A percentile compares a stretch with the other conserved stretches of the same genome.
Evolutionary conservation across 1,139 yeast genomes (phyloP).

Genomic region (Pichia sp.): DNA sequence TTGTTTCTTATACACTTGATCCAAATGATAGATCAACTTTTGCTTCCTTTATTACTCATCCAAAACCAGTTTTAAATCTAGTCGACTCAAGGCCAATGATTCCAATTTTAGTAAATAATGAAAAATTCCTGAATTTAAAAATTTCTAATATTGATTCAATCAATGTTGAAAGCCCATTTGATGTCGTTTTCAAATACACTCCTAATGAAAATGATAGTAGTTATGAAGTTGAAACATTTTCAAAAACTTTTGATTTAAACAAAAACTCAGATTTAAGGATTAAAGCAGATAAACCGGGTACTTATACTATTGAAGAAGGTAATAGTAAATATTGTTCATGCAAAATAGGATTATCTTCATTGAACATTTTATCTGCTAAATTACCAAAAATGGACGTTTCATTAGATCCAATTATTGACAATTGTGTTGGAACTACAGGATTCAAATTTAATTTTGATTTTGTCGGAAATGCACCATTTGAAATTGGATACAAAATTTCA

Average conservation of each 20-base stretch:
- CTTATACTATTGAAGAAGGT: constrained; percentile 48
- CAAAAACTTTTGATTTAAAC: constrained; percentile 38
- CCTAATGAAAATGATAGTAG: constrained; percentile 16
- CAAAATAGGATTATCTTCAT: constrained; percentile 23
- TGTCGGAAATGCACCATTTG: constrained; percentile 79
- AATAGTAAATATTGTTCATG: constrained; percentile 63
- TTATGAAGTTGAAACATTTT: constrained; percentile 31
- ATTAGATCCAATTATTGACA: constrained; percentile 64
- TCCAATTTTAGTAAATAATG: constrained; percentile 39
- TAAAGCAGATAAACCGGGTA: constrained; percentile 53
- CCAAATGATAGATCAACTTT: constrained; percentile 43
- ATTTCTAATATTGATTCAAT: constrained; percentile 23
- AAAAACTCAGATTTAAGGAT: constrained; percentile 26
- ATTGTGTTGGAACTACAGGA: constrained; percentile 91
- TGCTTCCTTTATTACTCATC: constrained; percentile 56
- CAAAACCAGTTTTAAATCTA: constrained; percentile 46
- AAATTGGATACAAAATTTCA: constrained; percentile 56
- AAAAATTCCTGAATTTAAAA: constrained; percentile 34
- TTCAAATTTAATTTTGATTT: constrained; percentile 59
- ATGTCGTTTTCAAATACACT: constrained; percentile 36
- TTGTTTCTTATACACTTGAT: constrained; percentile 44
- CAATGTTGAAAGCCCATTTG: constrained; percentile 43
- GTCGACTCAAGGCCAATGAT: constrained; percentile 37
- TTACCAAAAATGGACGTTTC: constrained; percentile 47
- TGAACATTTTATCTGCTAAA: constrained; percentile 26